Evolutionary conservation across 176 grass and related monocot species (phyloP).

Genomic region (Eragrostis nindensis): DNA sequence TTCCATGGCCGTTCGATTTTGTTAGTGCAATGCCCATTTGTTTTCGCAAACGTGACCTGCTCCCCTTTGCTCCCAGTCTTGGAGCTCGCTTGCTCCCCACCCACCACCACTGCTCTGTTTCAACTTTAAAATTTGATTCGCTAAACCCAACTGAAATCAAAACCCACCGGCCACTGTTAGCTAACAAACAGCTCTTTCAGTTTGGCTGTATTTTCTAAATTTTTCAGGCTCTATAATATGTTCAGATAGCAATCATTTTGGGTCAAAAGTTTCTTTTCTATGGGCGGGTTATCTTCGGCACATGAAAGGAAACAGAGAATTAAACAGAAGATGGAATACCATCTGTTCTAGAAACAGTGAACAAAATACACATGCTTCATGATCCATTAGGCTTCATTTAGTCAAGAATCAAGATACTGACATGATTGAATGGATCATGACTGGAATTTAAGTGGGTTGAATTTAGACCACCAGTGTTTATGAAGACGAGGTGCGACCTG

Average conservation of each 20-base stretch:
- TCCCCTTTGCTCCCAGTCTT: conserved; percentile 45
- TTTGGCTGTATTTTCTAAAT: not conserved
- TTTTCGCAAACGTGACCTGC: conserved; percentile 38
- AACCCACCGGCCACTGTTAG: conserved; percentile 31
- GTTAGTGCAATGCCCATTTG: not conserved
- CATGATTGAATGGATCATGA: not conserved
- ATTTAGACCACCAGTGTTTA: not conserved
- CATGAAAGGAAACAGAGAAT: not conserved
- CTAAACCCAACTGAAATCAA: conserved; percentile 36
- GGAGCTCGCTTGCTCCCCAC: conserved; percentile 57
- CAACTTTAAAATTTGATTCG: conserved; percentile 23
- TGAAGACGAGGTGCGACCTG: not conserved
- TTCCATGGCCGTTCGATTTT: not conserved
- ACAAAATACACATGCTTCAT: not conserved
- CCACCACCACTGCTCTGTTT: conserved; percentile 52
- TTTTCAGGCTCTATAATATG: not conserved
- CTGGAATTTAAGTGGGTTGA: not conserved
- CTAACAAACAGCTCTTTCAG: not conserved
- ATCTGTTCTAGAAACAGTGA: conserved; percentile 1
- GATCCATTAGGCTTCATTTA: no score
- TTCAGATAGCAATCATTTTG: not conserved
- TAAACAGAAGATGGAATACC: not conserved
- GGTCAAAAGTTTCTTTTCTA: not conserved
- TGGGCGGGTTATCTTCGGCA: not conserved
- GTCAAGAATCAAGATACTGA: no score